These are phyloP conservation scores for Candida sp. DNA, from an alignment of 1,139 yeast species.

Conservation along the genomic window DNA sequence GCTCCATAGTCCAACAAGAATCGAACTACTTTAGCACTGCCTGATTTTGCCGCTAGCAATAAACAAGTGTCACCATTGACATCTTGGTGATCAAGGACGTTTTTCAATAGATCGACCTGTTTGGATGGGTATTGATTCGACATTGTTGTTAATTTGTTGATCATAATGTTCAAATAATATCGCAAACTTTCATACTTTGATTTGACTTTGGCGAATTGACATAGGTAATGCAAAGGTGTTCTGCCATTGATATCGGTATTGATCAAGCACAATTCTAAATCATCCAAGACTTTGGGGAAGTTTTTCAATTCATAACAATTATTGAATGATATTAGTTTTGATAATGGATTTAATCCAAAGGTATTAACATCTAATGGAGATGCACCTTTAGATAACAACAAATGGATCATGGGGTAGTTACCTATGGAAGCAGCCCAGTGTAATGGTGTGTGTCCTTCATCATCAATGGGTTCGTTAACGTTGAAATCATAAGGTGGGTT, in stretches of 20 bases:
- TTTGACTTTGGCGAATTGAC: conserved; percentile 55
- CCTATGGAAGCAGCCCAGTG: conserved; percentile 99
- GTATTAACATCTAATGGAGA: conserved; percentile 71
- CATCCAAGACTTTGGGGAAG: conserved; percentile 67
- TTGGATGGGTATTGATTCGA: conserved; percentile 24
- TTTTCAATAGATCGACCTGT: conserved; percentile 47
- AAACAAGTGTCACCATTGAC: conserved; percentile 66
- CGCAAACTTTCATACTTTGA: conserved; percentile 44
- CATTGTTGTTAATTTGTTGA: conserved; percentile 33
- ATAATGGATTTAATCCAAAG: conserved; percentile 80
- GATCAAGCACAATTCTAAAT: conserved; percentile 66
- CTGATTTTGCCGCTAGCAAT: conserved; percentile 55
- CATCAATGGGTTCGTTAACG: conserved; percentile 85
- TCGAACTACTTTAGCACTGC: conserved; percentile 35
- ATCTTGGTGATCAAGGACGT: conserved; percentile 68
- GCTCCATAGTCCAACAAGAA: conserved; percentile 44
- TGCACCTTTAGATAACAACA: conserved; percentile 70
- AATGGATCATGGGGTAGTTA: conserved; percentile 64
- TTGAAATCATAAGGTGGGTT: conserved; percentile 80
- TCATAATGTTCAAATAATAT: conserved; percentile 36
- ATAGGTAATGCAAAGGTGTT: conserved; percentile 70
- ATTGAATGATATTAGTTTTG: conserved; percentile 80
- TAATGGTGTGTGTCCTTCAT: conserved; percentile 93
- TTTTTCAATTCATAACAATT: conserved; percentile 81
- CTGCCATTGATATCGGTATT: conserved; percentile 73